Percentiles rank a stretch among this genome's conserved stretches.
These are phyloP conservation scores for Pythium aphanidermatum DNA, from an alignment of 352 stramenopile genomes.

Conservation along the genomic window DNA sequence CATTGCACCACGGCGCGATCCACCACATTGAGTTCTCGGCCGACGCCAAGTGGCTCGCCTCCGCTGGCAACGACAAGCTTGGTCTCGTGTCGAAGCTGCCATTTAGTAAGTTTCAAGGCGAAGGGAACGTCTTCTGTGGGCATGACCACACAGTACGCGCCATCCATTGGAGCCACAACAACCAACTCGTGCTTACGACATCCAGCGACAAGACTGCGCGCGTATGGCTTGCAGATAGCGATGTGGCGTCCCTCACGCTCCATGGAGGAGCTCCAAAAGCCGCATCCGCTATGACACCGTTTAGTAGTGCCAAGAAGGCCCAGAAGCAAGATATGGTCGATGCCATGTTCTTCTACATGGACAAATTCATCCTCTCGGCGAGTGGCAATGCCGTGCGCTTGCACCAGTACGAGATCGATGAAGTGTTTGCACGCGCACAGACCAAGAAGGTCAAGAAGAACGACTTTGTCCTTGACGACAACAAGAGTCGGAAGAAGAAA, in stretches of 20 bases:
- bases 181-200: conserved; percentile 60
- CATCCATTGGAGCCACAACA: conserved; percentile 75
- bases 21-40: conserved; percentile 69
- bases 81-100: conserved; percentile 62
- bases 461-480: conserved; percentile 32
- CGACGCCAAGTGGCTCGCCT: conserved; percentile 71
- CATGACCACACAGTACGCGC: conserved; percentile 57
- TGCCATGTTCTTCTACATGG: conserved; percentile 83
- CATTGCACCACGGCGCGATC: conserved; percentile 63
- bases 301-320: conserved; percentile 41
- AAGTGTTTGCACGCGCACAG: conserved; percentile 37
- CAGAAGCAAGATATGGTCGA: conserved; percentile 54
- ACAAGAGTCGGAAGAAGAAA: conserved; percentile 62
- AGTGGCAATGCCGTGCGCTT: conserved; percentile 56
- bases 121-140: conserved; percentile 60
- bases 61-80: conserved; percentile 53
- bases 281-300: conserved; percentile 16
- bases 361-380: conserved; percentile 78
- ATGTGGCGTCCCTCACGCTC: conserved; percentile 53
- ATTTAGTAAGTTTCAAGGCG: conserved; percentile 60
- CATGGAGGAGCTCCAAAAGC: conserved; percentile 34
- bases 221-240: conserved; percentile 58
- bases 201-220: conserved; percentile 63
- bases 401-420: conserved; percentile 72
- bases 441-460: conserved; percentile 35